These are phyloP conservation scores for Lipomyces starkeyi DNA, from an alignment of 805 yeast species.

Conservation along the genomic window DNA sequence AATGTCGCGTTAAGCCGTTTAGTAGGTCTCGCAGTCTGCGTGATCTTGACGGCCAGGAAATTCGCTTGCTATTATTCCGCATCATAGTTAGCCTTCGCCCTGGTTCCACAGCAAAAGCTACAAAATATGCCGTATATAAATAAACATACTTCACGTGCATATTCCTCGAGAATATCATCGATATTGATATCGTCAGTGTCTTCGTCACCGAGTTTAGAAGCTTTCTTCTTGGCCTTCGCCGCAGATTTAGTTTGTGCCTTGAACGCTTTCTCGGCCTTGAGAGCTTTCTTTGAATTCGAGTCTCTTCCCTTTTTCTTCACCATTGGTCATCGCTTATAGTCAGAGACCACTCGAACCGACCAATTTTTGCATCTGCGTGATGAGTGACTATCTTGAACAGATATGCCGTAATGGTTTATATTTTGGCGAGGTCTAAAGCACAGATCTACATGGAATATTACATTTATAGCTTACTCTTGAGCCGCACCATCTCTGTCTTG, in stretches of 20 bases:
- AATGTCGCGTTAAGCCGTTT: slow-evolving; percentile 75
- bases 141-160: slow-evolving; percentile 54
- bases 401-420: neutral
- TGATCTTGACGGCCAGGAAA: slow-evolving; percentile 70
- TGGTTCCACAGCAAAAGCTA: neutral
- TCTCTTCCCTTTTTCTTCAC: slow-evolving; percentile 86
- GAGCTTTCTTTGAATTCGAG: slow-evolving; percentile 85
- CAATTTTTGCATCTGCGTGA: neutral
- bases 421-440: neutral
- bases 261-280: slow-evolving; percentile 79
- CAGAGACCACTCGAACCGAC: neutral
- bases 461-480: neutral
- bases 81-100: neutral
- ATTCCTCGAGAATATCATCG: slow-evolving; percentile 78
- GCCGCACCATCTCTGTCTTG: neutral
- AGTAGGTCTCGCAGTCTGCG: slow-evolving; percentile 63
- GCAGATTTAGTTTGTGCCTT: slow-evolving; percentile 79
- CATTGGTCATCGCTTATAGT: slow-evolving; percentile 55
- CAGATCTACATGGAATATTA: neutral
- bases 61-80: slow-evolving; percentile 72
- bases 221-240: slow-evolving; percentile 71
- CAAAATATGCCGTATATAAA: neutral
- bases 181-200: slow-evolving; percentile 78
- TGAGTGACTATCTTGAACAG: neutral
- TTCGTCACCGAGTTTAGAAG: slow-evolving; percentile 76